phyloP scores from a whole-genome alignment of 1,284 basidiomycete genomes.

The Neotropicomus parvogracilis region DNA sequence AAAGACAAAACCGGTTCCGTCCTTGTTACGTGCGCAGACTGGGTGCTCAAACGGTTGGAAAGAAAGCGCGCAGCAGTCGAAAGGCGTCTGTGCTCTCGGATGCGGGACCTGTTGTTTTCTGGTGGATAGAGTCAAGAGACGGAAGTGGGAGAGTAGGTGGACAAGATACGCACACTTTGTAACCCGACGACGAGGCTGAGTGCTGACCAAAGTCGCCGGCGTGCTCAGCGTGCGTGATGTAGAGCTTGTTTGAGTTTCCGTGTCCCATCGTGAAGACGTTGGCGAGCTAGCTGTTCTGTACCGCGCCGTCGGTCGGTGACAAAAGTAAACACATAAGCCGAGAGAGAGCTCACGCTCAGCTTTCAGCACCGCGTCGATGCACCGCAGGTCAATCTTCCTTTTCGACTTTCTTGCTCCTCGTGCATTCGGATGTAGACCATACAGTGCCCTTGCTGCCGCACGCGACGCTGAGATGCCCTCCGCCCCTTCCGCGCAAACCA shows the following conservation, averaged over 20 bases:
- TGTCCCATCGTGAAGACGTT: slow-evolving; percentile 58
- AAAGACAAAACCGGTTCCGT: slow-evolving; percentile 79
- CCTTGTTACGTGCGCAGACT: slow-evolving; percentile 78
- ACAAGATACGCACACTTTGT: slow-evolving; percentile 51
- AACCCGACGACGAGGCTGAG: slow-evolving; percentile 70
- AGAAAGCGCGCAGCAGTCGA: slow-evolving; percentile 90
- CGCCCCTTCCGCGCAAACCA: neutral
- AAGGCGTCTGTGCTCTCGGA: slow-evolving; percentile 66
- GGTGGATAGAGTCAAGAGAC: slow-evolving; percentile 8
- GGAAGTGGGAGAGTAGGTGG: neutral
- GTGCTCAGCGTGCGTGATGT: slow-evolving; percentile 84
- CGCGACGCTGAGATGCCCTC: slow-evolving; percentile 1
- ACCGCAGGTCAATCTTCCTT: slow-evolving; percentile 31
- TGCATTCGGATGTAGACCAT: slow-evolving; percentile 15
- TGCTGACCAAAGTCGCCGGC: slow-evolving; percentile 74
- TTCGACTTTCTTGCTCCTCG: slow-evolving; percentile 24
- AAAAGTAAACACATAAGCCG: too few relatives aligned
- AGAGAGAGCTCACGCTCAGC: too few relatives aligned
- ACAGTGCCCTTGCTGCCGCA: slow-evolving; percentile 15
- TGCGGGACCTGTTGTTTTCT: slow-evolving; percentile 67
- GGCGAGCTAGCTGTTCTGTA: slow-evolving; percentile 9
- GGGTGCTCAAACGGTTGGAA: slow-evolving; percentile 90
- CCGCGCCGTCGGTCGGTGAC: too few relatives aligned
- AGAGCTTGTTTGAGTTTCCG: slow-evolving; percentile 81
- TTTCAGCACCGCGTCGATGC: slow-evolving; percentile 31